Evolutionary conservation across 2,329 filamentous ascomycete species (phyloP).

Genomic region (Achaetomium macrosporum): DNA sequence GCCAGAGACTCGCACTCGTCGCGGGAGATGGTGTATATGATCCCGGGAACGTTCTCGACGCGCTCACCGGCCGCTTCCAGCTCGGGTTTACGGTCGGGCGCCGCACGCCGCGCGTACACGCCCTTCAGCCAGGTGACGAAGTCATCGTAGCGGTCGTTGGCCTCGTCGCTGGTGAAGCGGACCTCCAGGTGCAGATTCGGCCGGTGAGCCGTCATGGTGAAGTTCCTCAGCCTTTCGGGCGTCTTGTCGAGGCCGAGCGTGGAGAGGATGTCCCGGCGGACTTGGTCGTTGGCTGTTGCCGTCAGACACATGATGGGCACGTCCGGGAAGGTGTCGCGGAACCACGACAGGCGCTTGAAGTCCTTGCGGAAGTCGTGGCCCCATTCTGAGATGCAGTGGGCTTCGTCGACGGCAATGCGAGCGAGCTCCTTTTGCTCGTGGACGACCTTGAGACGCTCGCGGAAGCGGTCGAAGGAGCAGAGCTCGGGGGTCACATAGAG

Average conservation of each 20-base stretch:
- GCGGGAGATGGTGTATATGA: slow-evolving; percentile 73
- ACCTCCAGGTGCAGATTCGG: slow-evolving; percentile 89
- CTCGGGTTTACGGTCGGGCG: slow-evolving; percentile 53
- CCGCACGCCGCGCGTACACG: slow-evolving; percentile 64
- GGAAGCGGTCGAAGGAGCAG: slow-evolving; percentile 72
- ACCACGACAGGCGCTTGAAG: slow-evolving; percentile 82
- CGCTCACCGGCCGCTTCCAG: slow-evolving; percentile 50
- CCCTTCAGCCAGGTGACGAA: slow-evolving; percentile 70
- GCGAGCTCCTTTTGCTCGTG: slow-evolving; percentile 79
- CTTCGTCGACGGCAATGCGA: slow-evolving; percentile 85
- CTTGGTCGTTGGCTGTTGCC: slow-evolving; percentile 77
- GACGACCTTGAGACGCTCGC: slow-evolving; percentile 65
- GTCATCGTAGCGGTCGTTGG: slow-evolving; percentile 65
- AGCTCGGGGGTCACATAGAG: slow-evolving; percentile 93
- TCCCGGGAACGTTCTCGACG: slow-evolving; percentile 62
- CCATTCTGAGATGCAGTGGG: slow-evolving; percentile 97
- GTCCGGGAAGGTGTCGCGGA: slow-evolving; percentile 72
- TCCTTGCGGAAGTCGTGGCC: slow-evolving; percentile 94
- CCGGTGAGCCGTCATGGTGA: slow-evolving; percentile 76
- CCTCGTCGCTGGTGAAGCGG: slow-evolving; percentile 70
- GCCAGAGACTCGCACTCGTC: slow-evolving; percentile 70
- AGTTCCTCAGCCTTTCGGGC: slow-evolving; percentile 59
- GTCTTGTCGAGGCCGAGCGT: slow-evolving; percentile 62
- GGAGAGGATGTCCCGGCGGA: slow-evolving; percentile 74
- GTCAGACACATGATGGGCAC: slow-evolving; percentile 92